Conservation (phyloP, 2,329 filamentous ascomycete species). For the Hypocrella siamensis region DNA sequence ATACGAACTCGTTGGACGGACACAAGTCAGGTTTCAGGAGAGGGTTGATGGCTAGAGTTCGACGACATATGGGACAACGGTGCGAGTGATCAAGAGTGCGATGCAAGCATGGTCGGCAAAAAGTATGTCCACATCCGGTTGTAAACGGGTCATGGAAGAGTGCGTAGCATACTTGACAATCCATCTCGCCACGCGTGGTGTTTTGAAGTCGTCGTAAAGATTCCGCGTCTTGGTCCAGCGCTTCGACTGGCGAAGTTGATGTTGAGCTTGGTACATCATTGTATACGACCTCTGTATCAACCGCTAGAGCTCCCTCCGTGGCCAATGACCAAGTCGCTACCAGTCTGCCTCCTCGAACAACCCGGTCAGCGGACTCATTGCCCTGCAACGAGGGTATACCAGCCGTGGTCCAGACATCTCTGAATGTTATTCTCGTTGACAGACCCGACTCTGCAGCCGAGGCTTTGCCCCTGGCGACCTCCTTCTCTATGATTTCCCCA, state of each 20-base stretch:
- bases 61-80: slow-evolving; percentile 68
- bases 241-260: slow-evolving; percentile 12
- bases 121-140: slow-evolving; percentile 77
- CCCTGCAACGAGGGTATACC: slow-evolving; percentile 24
- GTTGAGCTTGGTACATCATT: slow-evolving; percentile 12
- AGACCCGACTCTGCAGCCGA: slow-evolving; percentile 11
- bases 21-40: slow-evolving; percentile 22
- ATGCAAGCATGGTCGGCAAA: slow-evolving; percentile 66
- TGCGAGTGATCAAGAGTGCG: slow-evolving; percentile 63
- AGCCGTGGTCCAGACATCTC: slow-evolving; percentile 23
- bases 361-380: slow-evolving; percentile 13
- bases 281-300: slow-evolving; percentile 40
- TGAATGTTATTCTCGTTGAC: slow-evolving; percentile 21
- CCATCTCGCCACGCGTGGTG: slow-evolving; percentile 51
- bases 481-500: slow-evolving; percentile 41
- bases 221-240: slow-evolving; percentile 8
- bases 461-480: slow-evolving; percentile 27
- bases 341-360: slow-evolving; percentile 41
- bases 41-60: slow-evolving; percentile 37
- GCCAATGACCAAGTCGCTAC: slow-evolving; percentile 52
- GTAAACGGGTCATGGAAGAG: slow-evolving; percentile 71
- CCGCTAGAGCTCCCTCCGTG: slow-evolving; percentile 40
- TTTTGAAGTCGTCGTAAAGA: slow-evolving; percentile 42
- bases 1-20: slow-evolving; percentile 47
- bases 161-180: slow-evolving; percentile 80